Conservation (phyloP, 2,329 filamentous ascomycete species). For the Magnaporthiopsis poae region DNA sequence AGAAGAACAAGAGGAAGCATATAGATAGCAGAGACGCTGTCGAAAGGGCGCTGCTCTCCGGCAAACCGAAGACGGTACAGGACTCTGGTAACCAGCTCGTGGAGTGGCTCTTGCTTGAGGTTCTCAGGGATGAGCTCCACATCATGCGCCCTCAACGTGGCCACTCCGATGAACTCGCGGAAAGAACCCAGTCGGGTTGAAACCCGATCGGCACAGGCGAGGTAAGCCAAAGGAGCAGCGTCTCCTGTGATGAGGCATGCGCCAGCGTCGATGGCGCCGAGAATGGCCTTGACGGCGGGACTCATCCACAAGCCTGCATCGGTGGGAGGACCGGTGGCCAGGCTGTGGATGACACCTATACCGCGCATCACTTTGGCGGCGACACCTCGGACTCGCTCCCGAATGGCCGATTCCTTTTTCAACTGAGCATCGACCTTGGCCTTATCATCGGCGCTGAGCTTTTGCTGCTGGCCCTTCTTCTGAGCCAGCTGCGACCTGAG, state of each 20-base stretch:
- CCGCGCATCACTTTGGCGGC: constrained; percentile 69
- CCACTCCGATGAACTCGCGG: constrained; percentile 75
- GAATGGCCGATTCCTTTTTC: constrained; percentile 73
- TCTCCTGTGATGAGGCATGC: constrained; percentile 75
- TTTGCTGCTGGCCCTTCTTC: constrained; percentile 86
- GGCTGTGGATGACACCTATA: constrained; percentile 71
- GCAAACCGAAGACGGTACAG: constrained; percentile 84
- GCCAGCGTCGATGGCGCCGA: constrained; percentile 67
- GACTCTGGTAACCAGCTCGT: constrained; percentile 74
- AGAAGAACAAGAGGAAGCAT: constrained; percentile 72
- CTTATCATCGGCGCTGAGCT: constrained; percentile 79
- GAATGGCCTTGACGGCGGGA: constrained; percentile 61
- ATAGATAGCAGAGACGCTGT: constrained; percentile 78
- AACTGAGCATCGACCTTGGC: constrained; percentile 85
- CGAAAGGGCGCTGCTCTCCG: constrained; percentile 87
- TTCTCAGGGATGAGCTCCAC: constrained; percentile 63
- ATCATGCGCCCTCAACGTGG: constrained; percentile 70
- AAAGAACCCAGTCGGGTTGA: constrained; percentile 65
- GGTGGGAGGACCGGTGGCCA: constrained; percentile 80
- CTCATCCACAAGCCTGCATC: constrained; percentile 84
- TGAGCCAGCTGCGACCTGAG: constrained; percentile 75
- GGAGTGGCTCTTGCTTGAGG: constrained; percentile 69
- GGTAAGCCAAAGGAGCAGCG: constrained; percentile 64
- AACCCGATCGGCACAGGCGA: constrained; percentile 67
- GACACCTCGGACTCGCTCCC: constrained; percentile 58